Base-by-base conservation (phyloP, 345 rosid species). In the Ricinus communis region DNA sequence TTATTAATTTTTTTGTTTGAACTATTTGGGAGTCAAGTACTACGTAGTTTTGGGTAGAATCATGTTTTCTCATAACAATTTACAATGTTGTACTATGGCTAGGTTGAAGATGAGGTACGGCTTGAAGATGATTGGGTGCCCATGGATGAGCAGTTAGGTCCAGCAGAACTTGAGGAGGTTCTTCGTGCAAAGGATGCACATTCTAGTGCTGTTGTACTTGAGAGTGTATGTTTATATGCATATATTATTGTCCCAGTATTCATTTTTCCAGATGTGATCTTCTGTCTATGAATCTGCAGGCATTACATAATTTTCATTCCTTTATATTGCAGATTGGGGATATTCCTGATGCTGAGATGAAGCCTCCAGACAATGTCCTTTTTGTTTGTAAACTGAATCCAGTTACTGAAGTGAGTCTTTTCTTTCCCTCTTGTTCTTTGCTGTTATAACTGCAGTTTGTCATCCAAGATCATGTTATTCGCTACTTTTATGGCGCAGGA, bases 101-200 rank as follows among this genome's bases (percentile, higher is more conserved):
- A 90, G 96, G 91, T 84, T 75, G 87, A 86, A 16, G 85, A 86
- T 79, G 87, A 89, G 36, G 98, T 90, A 33, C 89, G 96, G 57
- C 96, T 95, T 78, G 99, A 95, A 83, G 98, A 90, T 83, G 99
- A 89, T 80, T 95, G 99, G 99, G 91, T 92, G 68, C 98, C 99
- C 19, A 71, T 95, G 86, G 99, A 95, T 76, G 98, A 95, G 75
- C 81, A 87, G 80, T 76, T 95, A 66, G 88, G 84, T 66, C 33
- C 79, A 16, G 76, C 74, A 5, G 94, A 95, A 65, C 85, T 95
- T 63, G 97, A 92, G 78, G 94, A 90, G 83, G 78, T 86, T 81
- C 76, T 95, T 60, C 88, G 90, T 24, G 80, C 72, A 36, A 95
- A 95, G 79, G 94, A 85, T 62, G 99, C 98, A 60, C 94, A 83